A percentile compares a stretch with the other conserved stretches of the same genome.
Conservation (phyloP, 768 basidiomycete species). For the Russula sp. region DNA sequence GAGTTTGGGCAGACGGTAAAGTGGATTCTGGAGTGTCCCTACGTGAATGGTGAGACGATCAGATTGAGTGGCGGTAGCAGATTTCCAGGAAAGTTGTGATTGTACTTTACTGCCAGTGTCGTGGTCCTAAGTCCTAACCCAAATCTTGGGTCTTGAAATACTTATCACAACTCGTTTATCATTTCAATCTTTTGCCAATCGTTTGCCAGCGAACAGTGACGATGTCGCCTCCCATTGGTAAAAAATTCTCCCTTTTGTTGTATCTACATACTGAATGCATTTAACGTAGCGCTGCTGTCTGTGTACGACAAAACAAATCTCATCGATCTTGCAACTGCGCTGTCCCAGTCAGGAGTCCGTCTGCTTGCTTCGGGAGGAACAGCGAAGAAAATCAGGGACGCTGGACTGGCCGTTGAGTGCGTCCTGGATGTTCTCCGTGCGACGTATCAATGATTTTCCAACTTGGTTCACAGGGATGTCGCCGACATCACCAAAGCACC, state of each 20-base stretch:
- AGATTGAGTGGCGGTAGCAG: constrained; percentile 34
- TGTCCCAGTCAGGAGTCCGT: constrained; percentile 75
- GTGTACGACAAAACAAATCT: constrained; percentile 96
- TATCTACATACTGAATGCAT: not conserved
- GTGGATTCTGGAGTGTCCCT: constrained; percentile 37
- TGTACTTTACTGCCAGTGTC: not conserved
- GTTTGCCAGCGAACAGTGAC: not conserved
- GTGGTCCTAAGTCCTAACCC: constrained; percentile 14
- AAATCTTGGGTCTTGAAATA: not conserved
- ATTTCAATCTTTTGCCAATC: not conserved
- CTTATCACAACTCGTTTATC: not conserved
- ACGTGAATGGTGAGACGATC: constrained; percentile 37
- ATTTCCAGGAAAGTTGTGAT: constrained; percentile 31
- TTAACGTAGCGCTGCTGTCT: constrained; percentile 71
- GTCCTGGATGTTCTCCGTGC: constrained; percentile 35
- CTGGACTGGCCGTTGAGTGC: constrained; percentile 86
- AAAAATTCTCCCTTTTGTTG: constrained; percentile 21
- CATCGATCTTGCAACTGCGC: constrained; percentile 83
- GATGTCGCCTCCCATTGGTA: constrained; percentile 40
- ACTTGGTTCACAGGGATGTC: constrained; percentile 67
- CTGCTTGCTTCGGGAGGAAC: constrained; percentile 96
- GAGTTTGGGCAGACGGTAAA: constrained; percentile 38
- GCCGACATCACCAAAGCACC: constrained; percentile 96
- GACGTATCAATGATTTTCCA: constrained; percentile 4
- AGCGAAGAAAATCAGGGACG: constrained; percentile 94